phyloP scores from a whole-genome alignment of 2,329 filamentous ascomycete genomes.

The Aspergillus spinulosporus region DNA sequence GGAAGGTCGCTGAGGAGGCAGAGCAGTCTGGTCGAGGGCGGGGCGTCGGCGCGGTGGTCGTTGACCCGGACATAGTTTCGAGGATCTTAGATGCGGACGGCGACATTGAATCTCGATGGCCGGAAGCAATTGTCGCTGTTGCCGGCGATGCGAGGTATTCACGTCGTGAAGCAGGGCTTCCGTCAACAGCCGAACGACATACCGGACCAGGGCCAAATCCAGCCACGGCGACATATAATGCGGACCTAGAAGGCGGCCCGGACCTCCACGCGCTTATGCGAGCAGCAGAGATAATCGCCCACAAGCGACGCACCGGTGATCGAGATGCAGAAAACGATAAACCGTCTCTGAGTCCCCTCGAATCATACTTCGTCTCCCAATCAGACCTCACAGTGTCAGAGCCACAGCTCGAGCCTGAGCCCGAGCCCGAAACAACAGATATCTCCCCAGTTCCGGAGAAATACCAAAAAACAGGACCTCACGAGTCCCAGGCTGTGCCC shows the following conservation, averaged over 20 bases:
- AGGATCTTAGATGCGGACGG: slow-evolving; percentile 23
- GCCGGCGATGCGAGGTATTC: slow-evolving; percentile 47
- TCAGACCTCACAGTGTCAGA: slow-evolving; percentile 36
- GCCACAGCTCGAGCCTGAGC: neutral
- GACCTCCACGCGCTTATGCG: slow-evolving; percentile 51
- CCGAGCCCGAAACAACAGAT: slow-evolving; percentile 5
- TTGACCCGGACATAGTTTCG: slow-evolving; percentile 41
- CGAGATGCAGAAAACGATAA: slow-evolving; percentile 18
- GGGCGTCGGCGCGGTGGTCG: slow-evolving; percentile 46
- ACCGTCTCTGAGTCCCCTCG: slow-evolving; percentile 28
- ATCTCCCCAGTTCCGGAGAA: slow-evolving; percentile 19
- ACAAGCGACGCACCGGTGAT: slow-evolving; percentile 38
- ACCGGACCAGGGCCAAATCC: slow-evolving; percentile 27
- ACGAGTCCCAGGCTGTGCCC: slow-evolving; percentile 18
- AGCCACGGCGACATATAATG: slow-evolving; percentile 26
- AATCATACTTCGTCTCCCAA: slow-evolving; percentile 48
- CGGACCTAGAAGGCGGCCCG: slow-evolving; percentile 44
- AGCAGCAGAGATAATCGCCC: slow-evolving; percentile 44
- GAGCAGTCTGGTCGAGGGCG: slow-evolving; percentile 39
- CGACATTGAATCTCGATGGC: slow-evolving; percentile 31
- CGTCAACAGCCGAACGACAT: slow-evolving; percentile 26
- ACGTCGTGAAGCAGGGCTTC: slow-evolving; percentile 30
- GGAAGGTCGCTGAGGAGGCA: slow-evolving; percentile 41
- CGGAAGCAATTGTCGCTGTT: slow-evolving; percentile 45
- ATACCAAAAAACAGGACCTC: slow-evolving; percentile 20